These are phyloP conservation scores for Metschnikowia anglica DNA, from an alignment of 805 yeast species.

Conservation along the genomic window DNA sequence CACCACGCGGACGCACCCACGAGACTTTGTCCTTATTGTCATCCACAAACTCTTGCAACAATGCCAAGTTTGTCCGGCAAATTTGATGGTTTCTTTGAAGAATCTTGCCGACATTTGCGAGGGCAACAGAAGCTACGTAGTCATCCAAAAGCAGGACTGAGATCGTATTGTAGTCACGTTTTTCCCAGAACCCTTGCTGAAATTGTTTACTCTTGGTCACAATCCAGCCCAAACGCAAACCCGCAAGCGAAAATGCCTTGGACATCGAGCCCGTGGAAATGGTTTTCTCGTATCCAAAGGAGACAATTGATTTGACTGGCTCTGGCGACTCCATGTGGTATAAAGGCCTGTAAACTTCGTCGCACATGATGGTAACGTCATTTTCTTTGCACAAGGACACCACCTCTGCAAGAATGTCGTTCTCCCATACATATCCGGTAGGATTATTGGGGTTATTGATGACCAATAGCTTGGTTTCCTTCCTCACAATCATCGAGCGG, in stretches of 20 bases:
- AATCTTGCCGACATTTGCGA: constrained; percentile 33
- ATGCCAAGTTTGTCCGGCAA: constrained; percentile 37
- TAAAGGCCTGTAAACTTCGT: constrained; percentile 56
- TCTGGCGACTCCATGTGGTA: constrained; percentile 31
- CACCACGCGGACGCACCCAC: constrained; percentile 48
- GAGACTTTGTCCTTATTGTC: constrained; percentile 31
- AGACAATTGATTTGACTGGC: constrained; percentile 38
- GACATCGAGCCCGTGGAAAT: constrained; percentile 52
- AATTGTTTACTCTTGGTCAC: constrained; percentile 34
- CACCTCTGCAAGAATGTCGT: constrained; percentile 32
- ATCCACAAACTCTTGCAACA: constrained; percentile 35
- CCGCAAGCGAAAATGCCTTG: constrained; percentile 55
- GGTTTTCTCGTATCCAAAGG: constrained; percentile 41
- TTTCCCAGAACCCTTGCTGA: constrained; percentile 32
- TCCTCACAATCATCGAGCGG: constrained; percentile 27
- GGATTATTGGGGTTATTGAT: constrained; percentile 40
- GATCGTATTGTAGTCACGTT: constrained; percentile 53
- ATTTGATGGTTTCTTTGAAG: constrained; percentile 41
- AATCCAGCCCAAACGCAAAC: constrained; percentile 55
- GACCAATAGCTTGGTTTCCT: constrained; percentile 42
- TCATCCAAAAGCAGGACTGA: constrained; percentile 51
- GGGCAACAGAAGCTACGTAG: constrained; percentile 42
- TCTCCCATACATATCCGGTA: constrained; percentile 43
- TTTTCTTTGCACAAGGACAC: constrained; percentile 35
- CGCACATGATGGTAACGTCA: constrained; percentile 42